These are phyloP conservation scores for Aquilaria agallochum DNA, from an alignment of 441 rosid species.

Conservation along the genomic window DNA sequence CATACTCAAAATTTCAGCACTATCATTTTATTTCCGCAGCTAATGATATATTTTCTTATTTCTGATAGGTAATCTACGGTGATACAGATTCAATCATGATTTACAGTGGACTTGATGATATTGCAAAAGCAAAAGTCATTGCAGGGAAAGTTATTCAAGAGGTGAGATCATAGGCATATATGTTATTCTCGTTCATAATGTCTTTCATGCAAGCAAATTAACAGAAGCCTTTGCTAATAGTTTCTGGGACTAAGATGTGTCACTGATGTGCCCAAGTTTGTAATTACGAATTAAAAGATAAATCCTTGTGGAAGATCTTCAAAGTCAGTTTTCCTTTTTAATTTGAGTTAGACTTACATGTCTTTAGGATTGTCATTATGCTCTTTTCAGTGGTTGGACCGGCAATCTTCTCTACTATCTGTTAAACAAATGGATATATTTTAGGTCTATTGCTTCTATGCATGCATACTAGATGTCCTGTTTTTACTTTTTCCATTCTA, in stretches of 20 bases:
- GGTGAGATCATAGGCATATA: slow-evolving; percentile 44
- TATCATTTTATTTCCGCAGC: slow-evolving; percentile 13
- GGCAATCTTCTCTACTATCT: background rate
- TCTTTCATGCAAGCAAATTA: no score
- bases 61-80: slow-evolving; percentile 85
- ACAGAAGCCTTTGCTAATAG: no score
- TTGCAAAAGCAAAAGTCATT: slow-evolving; percentile 67
- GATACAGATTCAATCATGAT: slow-evolving; percentile 99
- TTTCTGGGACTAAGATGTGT: no score
- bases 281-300: no score
- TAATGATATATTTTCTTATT: slow-evolving; percentile 24
- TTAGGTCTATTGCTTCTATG: background rate
- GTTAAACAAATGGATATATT: background rate
- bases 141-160: slow-evolving; percentile 84
- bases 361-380: no score
- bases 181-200: background rate
- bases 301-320: no score
- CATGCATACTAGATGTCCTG: background rate
- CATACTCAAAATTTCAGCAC: slow-evolving; percentile 16
- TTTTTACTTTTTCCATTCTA: background rate
- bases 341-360: no score
- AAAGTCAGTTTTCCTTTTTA: no score
- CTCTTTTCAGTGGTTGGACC: background rate
- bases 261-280: no score
- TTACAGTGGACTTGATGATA: slow-evolving; percentile 86